Evolutionary conservation across 2,329 filamentous ascomycete genomes (phyloP).

Genomic region (Sporothrix dimorphospora): DNA sequence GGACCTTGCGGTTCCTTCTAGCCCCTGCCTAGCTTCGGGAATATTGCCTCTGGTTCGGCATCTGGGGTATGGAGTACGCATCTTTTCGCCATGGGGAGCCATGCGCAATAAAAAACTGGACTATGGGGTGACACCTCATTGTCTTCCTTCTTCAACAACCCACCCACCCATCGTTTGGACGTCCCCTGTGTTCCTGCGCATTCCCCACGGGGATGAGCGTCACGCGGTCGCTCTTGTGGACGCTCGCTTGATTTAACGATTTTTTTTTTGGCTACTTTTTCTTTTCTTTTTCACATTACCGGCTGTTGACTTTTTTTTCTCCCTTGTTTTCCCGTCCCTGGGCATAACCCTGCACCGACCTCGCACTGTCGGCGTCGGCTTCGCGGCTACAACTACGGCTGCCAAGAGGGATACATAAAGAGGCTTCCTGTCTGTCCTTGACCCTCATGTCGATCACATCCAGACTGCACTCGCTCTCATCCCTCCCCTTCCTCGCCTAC

Average conservation of each 20-base stretch:
- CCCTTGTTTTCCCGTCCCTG: neutral
- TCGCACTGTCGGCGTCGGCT: neutral
- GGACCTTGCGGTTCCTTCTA: neutral
- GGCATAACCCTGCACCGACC: neutral
- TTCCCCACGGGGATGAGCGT: constrained; percentile 7
- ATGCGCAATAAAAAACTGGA: neutral
- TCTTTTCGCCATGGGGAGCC: neutral
- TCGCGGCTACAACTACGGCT: neutral
- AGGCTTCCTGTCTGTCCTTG: neutral
- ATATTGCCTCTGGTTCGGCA: neutral
- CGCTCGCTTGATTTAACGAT: too few species aligned
- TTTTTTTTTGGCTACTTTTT: neutral
- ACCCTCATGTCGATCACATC: neutral
- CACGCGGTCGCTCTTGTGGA: neutral
- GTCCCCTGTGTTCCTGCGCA: neutral
- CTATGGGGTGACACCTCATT: neutral
- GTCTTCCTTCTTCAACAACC: neutral
- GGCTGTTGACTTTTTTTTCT: neutral
- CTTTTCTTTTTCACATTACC: neutral
- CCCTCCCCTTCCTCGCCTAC: neutral
- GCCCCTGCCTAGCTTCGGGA: constrained; percentile 6
- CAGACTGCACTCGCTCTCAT: neutral
- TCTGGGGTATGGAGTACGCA: neutral
- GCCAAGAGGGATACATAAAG: neutral
- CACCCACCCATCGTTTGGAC: neutral